phyloP scores from a whole-genome alignment of 2,329 filamentous ascomycete species.

The Pseudogymnoascus sp. region DNA sequence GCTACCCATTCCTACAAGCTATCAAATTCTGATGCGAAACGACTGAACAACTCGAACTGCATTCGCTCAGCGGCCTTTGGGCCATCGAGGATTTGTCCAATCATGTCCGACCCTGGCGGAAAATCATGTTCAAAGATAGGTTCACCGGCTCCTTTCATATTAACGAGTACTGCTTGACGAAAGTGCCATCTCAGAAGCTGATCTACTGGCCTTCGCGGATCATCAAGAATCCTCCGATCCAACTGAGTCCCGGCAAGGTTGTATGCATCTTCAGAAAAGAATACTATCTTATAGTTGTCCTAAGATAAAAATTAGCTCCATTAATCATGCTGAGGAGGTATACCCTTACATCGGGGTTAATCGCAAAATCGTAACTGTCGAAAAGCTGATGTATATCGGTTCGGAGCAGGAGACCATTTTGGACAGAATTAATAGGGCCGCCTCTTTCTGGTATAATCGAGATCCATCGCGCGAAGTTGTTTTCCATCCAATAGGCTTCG shows the following conservation, averaged over 20 bases:
- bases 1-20: not conserved
- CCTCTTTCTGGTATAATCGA: conserved; percentile 13
- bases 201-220: conserved; percentile 14
- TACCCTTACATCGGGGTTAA: conserved; percentile 24
- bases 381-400: conserved; percentile 20
- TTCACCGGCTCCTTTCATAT: conserved; percentile 24
- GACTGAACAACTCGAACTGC: conserved; percentile 25
- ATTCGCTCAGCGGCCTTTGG: conserved; percentile 34
- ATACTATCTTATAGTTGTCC: conserved; percentile 24
- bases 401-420: conserved; percentile 25
- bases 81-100: conserved; percentile 41
- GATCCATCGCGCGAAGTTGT: conserved; percentile 17
- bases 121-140: conserved; percentile 24
- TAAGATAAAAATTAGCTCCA: conserved; percentile 13
- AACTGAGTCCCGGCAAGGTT: conserved; percentile 19
- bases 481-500: conserved; percentile 19
- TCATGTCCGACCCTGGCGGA: conserved; percentile 25
- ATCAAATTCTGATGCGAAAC: conserved; percentile 15
- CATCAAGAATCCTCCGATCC: conserved; percentile 16
- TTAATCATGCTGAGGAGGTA: conserved; percentile 7
- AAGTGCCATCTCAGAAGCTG: conserved; percentile 25
- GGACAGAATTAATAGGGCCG: conserved; percentile 22
- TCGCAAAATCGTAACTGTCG: conserved; percentile 20
- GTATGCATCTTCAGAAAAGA: conserved; percentile 19
- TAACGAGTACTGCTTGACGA: conserved; percentile 22